These are phyloP conservation scores for Globisporangium paroecandrum DNA, from an alignment of 352 stramenopile genomes.

Conservation along the genomic window DNA sequence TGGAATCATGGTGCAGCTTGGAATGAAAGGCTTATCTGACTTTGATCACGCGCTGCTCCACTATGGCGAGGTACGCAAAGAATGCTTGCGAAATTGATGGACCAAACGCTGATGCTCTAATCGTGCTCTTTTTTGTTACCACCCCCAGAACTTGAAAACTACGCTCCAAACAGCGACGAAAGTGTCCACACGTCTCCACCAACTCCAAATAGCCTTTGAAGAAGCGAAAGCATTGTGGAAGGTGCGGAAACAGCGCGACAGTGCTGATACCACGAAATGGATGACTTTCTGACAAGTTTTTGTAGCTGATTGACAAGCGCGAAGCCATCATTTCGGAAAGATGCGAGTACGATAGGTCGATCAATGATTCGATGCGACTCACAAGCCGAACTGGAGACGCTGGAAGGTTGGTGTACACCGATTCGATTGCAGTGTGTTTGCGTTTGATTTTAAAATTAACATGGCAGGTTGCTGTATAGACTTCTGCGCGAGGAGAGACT, in stretches of 20 bases:
- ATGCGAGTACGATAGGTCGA: conserved; percentile 27
- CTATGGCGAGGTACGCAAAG: conserved; percentile 9
- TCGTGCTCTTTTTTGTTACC: not conserved
- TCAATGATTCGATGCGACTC: conserved; percentile 17
- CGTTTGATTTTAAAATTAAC: not conserved
- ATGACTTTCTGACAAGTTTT: not conserved
- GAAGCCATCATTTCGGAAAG: conserved; percentile 41
- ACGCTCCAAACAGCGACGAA: conserved; percentile 31
- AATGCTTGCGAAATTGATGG: not conserved
- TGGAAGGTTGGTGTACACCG: conserved; percentile 11
- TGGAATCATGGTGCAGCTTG: conserved; percentile 14
- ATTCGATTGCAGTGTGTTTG: not conserved
- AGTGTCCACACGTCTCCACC: conserved; percentile 29
- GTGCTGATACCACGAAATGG: no score
- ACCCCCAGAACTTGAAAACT: conserved; percentile 22
- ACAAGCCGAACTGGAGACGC: conserved; percentile 19
- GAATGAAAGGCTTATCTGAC: conserved; percentile 13
- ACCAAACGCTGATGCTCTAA: not conserved
- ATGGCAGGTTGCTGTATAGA: conserved; percentile 3
- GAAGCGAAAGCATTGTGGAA: conserved; percentile 14
- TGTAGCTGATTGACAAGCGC: conserved; percentile 39
- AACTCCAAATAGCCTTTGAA: conserved; percentile 29
- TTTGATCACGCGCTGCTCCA: conserved; percentile 19
- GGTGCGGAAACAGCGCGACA: not conserved
- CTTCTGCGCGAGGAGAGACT: conserved; percentile 32